Evolutionary conservation across 2,329 filamentous ascomycete genomes (phyloP), one percentile per base, ranked within the genome.

Genomic region (Penicillium corylophilum): DNA sequence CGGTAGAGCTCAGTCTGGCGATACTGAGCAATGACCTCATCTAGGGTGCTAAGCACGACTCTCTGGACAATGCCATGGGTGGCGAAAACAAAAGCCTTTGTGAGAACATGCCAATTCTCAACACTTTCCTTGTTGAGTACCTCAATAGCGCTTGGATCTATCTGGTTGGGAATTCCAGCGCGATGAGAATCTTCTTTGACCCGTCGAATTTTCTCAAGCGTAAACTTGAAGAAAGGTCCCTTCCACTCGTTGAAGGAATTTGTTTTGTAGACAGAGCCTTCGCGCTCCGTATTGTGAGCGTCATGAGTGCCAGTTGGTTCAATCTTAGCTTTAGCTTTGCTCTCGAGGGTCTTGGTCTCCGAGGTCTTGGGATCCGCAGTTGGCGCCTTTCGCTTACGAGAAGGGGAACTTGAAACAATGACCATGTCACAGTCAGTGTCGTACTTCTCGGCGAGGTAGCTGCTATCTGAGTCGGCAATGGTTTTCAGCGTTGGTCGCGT

Each of bases 131-230:
- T 72, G 41, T 81, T 83, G 15, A 88, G 73, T 0, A 75, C 74
- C 24, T 84, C 79, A 20, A 85, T 83, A 0, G 87, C 83, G 33
- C 82, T 80, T 0, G 81, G 78, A 0, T 84, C 80, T 0, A 83
- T 79, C 0, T 84, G 75, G 6, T 80, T 79, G 0, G 83, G 83
- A 58, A 85, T 76, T 0, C 85, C 84, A 0, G 82, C 79, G 16
- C 75, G 76, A 23, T 79, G 80, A 12, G 82, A 81, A 4, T 74
- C 70, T 16, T 74, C 68, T 13, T 87, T 85, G 10, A 84, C 77
- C 0, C 74, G 68, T 0, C 79, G 77, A 1, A 89, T 81, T 2
- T 71, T 66, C 13, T 63, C 59, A 26, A 74, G 64, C 0, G 49
- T 59, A 28, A 72, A 73, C 4, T 44, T 53, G 10, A 54, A 57